Evolutionary conservation across 306 rosid genomes (phyloP).

Genomic region (Boehmeria nivea): DNA sequence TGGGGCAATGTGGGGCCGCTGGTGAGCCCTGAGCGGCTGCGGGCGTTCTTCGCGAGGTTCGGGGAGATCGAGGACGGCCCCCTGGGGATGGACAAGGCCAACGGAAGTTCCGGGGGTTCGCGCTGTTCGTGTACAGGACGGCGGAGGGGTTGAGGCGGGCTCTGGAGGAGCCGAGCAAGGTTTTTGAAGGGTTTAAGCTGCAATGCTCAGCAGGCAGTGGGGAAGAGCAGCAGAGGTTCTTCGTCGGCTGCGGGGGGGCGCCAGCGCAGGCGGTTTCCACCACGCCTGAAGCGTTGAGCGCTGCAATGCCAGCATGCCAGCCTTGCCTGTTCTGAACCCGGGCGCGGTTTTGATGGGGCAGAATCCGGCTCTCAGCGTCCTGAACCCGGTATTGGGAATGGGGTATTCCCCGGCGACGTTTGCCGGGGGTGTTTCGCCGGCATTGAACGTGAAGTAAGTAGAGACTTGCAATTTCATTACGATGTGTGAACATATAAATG

Average conservation of each 20-base stretch:
- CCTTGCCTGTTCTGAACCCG: neutral
- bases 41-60: slow-evolving; percentile 46
- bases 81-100: slow-evolving; percentile 74
- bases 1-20: slow-evolving; percentile 81
- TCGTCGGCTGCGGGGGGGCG: too few relatives aligned
- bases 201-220: slow-evolving; percentile 69
- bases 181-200: slow-evolving; percentile 71
- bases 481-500: too few relatives aligned
- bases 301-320: neutral
- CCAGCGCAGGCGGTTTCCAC: too few relatives aligned
- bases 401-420: neutral
- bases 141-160: slow-evolving; percentile 62
- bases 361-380: neutral
- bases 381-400: neutral
- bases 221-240: too few relatives aligned
- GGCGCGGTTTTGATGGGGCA: neutral
- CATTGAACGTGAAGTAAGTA: too few relatives aligned
- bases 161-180: slow-evolving; percentile 82
- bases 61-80: slow-evolving; percentile 97
- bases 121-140: slow-evolving; percentile 71
- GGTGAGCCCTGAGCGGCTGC: slow-evolving; percentile 60
- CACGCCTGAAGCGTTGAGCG: too few relatives aligned
- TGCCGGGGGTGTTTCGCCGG: too few relatives aligned
- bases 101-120: slow-evolving; percentile 81
- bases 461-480: too few relatives aligned